Base-by-base conservation (phyloP, 345 rosid genomes). In the Ceriops tagal region DNA sequence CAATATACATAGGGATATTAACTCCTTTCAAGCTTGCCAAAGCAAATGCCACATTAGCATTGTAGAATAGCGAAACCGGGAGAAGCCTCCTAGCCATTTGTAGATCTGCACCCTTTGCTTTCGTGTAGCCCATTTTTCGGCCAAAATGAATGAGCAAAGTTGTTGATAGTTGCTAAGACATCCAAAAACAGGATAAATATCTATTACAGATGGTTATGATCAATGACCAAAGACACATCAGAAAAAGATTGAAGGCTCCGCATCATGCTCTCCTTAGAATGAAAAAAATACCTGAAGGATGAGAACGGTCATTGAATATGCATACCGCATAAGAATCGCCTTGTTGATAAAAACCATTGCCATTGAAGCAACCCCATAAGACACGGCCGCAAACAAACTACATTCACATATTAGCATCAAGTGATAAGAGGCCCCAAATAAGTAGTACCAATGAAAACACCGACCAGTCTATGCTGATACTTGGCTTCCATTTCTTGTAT, bases 21-120 rank as follows among this genome's bases (percentile, higher is more conserved):
- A 95, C 97, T 37, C 96, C 99, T 84, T 88, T 95, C 88, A 95
- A 85, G 83, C 99, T 95, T 32, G 99, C 97, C 77, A 95, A 82
- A 77, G 99, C 97, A 76, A 89, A 92, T 3, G 96, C 97, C 55
- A 95, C 99, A 73, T 95, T 95, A 47, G 97, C 97, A 82, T 95
- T 95, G 84, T 92, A 95, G 80, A 95, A 95, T 27, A 95, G 68
- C 0, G 99, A 95, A 68, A 95, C 82, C 0, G 91, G 92, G 30
- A 95, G 86, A 75, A 95, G 96, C 77, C 82, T 87, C 77, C 77
- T 95, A 0, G 92, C 88, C 4, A 96, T 89, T 30, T 74, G 76
- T 70, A 85, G 39, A 46, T 88, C 89, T n/a, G 85, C 8, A 63
- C 83, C 89, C 85, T 63, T 83, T 51, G 92, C 84, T 77, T 78